These are phyloP conservation scores for Filobasidium uniguttulatum DNA, from an alignment of 1,284 basidiomycete species.

Conservation along the genomic window DNA sequence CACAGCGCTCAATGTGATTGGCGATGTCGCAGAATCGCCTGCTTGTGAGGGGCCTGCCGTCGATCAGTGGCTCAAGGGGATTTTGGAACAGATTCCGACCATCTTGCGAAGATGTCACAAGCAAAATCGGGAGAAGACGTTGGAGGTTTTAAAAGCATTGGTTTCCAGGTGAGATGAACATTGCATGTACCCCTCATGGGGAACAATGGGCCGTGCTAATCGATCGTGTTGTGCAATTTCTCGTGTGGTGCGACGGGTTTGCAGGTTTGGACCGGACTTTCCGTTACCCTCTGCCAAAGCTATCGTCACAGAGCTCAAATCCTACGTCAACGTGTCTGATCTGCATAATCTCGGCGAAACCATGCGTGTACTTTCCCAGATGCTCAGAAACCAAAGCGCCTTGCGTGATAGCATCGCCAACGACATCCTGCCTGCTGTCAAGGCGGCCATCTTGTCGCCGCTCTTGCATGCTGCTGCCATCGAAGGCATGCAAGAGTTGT, in stretches of 20 bases:
- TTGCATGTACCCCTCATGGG: not conserved
- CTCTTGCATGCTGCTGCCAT: conserved; percentile 58
- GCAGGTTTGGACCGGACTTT: conserved; percentile 51
- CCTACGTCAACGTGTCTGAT: conserved; percentile 57
- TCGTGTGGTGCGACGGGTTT: too few species aligned
- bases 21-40: conserved; percentile 37
- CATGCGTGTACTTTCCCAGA: conserved; percentile 52
- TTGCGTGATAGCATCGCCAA: conserved; percentile 60
- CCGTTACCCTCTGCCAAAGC: conserved; percentile 49
- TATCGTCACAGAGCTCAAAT: conserved; percentile 58
- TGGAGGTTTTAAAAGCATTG: conserved; percentile 65
- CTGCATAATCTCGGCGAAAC: conserved; percentile 65
- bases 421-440: conserved; percentile 54
- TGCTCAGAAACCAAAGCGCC: conserved; percentile 55
- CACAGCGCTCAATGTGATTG: conserved; percentile 39
- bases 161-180: conserved; percentile 45
- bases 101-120: conserved; percentile 49
- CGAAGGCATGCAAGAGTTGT: conserved; percentile 69
- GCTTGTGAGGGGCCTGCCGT: conserved; percentile 33
- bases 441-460: conserved; percentile 60
- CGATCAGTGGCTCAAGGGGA: conserved; percentile 66
- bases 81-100: conserved; percentile 60
- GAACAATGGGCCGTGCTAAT: not conserved
- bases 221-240: conserved; percentile 14
- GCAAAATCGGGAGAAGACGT: conserved; percentile 46